phyloP scores from a whole-genome alignment of 176 grass and related monocot genomes.

The barley (Hordeum vulgare) region MorexV3_pseudomolecules_assembly NC_058524.1:113268372-113268871 shows the following conservation, averaged over 20 bases:
- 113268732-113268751: neutral
- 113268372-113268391: too few relatives aligned
- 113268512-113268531: too few relatives aligned
- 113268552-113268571: too few relatives aligned
- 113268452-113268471: too few relatives aligned
- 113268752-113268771: neutral
- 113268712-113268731: neutral
- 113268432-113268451: too few relatives aligned
- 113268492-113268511: too few relatives aligned
- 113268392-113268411: too few relatives aligned
- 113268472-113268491: too few relatives aligned
- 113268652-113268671: neutral
- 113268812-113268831: neutral
- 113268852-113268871: neutral
- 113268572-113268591: too few relatives aligned
- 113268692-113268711: neutral
- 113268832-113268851: neutral
- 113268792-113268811: neutral
- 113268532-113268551: too few relatives aligned
- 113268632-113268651: neutral
- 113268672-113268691: neutral
- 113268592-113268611: neutral
- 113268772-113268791: neutral
- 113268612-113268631: neutral
- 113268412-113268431: too few relatives aligned